These are phyloP conservation scores for Trypethelium eluteriae DNA, from an alignment of 495 filamentous ascomycete species.

Conservation along the genomic window DNA sequence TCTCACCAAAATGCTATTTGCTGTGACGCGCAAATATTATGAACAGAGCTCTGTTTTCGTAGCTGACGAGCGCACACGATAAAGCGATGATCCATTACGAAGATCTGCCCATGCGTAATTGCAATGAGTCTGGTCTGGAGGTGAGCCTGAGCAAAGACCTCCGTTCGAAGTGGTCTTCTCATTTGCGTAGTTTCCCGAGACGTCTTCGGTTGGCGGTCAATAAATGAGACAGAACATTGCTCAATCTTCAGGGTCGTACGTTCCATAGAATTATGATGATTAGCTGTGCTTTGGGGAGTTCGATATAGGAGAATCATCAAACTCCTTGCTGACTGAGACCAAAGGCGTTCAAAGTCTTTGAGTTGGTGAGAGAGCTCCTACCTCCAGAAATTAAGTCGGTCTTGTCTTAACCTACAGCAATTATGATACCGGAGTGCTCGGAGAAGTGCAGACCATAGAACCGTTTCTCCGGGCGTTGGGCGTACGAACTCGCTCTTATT, in stretches of 20 bases:
- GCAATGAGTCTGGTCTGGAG: too few relatives aligned
- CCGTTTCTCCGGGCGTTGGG: slow-evolving; percentile 9
- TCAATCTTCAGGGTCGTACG: neutral
- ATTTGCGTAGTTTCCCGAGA: too few relatives aligned
- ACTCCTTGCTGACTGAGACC: neutral
- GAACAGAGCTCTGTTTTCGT: too few relatives aligned
- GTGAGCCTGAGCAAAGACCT: too few relatives aligned
- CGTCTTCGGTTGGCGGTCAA: neutral
- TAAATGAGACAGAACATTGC: neutral
- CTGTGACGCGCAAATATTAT: too few relatives aligned
- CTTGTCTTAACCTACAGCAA: neutral
- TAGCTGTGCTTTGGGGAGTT: neutral
- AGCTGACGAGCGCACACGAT: too few relatives aligned
- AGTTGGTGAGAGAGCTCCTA: neutral
- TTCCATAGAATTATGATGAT: neutral
- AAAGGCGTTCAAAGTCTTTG: neutral
- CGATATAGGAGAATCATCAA: neutral
- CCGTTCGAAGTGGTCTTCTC: too few relatives aligned
- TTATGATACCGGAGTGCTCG: slow-evolving; percentile 13
- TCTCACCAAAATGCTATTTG: neutral
- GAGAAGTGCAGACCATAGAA: slow-evolving; percentile 5
- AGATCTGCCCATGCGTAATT: too few relatives aligned
- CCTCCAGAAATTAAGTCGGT: neutral
- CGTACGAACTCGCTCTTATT: neutral
- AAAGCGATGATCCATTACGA: too few relatives aligned